Percentiles rank a stretch among this genome's conserved stretches.
phyloP scores from a whole-genome alignment of 2,329 filamentous ascomycete species.

The Colletotrichum endophyticum region DNA sequence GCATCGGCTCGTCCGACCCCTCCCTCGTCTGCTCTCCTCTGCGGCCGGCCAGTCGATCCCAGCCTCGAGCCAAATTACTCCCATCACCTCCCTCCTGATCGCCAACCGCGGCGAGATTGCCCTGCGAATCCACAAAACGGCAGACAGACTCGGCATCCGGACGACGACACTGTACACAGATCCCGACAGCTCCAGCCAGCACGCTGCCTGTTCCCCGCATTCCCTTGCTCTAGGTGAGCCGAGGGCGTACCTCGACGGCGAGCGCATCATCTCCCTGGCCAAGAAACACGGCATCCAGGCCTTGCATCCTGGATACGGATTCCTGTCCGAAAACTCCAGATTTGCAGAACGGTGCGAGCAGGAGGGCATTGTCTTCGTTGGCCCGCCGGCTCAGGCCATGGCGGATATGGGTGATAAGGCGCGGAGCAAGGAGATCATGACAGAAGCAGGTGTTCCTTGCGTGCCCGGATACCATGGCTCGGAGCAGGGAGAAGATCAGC shows the following conservation, averaged over 20 bases:
- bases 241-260: conserved; percentile 89
- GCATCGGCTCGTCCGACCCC: conserved; percentile 50
- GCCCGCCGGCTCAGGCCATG: conserved; percentile 82
- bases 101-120: conserved; percentile 98
- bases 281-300: conserved; percentile 87
- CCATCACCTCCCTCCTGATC: conserved; percentile 84
- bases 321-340: conserved; percentile 88
- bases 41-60: conserved; percentile 7
- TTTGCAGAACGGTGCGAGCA: conserved; percentile 90
- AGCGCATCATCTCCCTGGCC: conserved; percentile 88
- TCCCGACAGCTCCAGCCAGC: conserved; percentile 84
- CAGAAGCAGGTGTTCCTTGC: conserved; percentile 89
- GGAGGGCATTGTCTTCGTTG: conserved; percentile 92
- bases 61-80: conserved; percentile 38
- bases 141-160: conserved; percentile 84
- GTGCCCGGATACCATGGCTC: conserved; percentile 94
- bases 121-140: conserved; percentile 88
- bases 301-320: conserved; percentile 96
- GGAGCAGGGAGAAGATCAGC: conserved; percentile 72
- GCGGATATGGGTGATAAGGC: conserved; percentile 94
- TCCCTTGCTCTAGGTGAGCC: conserved; percentile 84
- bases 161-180: conserved; percentile 96
- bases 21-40: conserved; percentile 41
- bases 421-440: conserved; percentile 96
- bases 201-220: conserved; percentile 84